Evolutionary conservation across 768 basidiomycete genomes (phyloP).

Genomic region (Macrolepiota albuminosa): DNA sequence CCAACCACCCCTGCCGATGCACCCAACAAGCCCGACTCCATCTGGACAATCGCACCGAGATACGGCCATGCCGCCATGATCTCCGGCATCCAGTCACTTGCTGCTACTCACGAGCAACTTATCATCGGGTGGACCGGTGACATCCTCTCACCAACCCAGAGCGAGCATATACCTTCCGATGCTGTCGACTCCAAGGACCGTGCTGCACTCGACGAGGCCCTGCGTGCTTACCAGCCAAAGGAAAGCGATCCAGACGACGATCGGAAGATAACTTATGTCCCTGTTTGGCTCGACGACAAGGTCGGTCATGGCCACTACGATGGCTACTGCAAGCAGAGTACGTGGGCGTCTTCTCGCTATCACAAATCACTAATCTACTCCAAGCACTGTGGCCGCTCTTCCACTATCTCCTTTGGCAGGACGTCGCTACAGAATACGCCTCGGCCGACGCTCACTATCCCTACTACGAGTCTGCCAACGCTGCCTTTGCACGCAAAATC

Average conservation of each 20-base stretch:
- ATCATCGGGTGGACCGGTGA: constrained; percentile 96
- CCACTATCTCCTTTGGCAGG: constrained; percentile 98
- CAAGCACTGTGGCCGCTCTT: constrained; percentile 95
- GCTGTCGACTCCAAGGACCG: constrained; percentile 59
- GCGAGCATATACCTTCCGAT: constrained; percentile 43
- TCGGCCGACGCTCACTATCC: constrained; percentile 83
- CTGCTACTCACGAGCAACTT: constrained; percentile 82
- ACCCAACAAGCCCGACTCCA: constrained; percentile 15
- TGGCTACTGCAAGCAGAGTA: constrained; percentile 96
- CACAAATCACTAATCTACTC: not conserved
- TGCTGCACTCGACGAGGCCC: constrained; percentile 57
- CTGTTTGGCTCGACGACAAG: constrained; percentile 88
- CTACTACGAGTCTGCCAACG: constrained; percentile 78
- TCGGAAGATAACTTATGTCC: constrained; percentile 69
- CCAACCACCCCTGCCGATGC: constrained; percentile 46
- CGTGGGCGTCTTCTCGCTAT: constrained; percentile 44
- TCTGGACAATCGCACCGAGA: constrained; percentile 75
- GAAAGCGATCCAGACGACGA: constrained; percentile 53
- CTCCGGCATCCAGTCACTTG: constrained; percentile 83
- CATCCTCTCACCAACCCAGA: constrained; percentile 48
- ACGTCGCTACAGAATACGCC: constrained; percentile 85
- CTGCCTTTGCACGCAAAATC: constrained; percentile 71
- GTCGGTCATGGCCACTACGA: constrained; percentile 94
- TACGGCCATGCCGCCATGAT: constrained; percentile 96
- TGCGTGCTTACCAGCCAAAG: constrained; percentile 56